Evolutionary conservation across 352 stramenopile species (phyloP).

Genomic region (Pythium monospermum): DNA sequence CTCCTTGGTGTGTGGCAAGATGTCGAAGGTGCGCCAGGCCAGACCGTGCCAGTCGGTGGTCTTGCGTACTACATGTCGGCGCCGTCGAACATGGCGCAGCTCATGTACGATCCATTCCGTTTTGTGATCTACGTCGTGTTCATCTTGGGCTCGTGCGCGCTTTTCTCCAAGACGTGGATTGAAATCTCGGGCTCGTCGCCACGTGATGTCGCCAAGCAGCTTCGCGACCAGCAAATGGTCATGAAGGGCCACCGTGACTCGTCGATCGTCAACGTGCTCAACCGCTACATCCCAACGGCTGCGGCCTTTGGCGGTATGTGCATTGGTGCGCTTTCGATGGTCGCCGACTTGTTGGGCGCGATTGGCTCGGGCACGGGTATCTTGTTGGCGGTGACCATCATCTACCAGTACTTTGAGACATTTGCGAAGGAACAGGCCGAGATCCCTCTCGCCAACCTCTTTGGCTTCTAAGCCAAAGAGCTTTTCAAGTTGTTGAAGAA

Average conservation of each 20-base stretch:
- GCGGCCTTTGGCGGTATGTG: constrained; percentile 99
- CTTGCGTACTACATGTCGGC: constrained; percentile 98
- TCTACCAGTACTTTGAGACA: constrained; percentile 99
- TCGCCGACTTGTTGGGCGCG: constrained; percentile 97
- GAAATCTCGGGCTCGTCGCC: constrained; percentile 97
- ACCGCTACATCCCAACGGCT: constrained; percentile 99
- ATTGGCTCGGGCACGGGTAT: constrained; percentile 99
- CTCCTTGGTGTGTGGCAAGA: constrained; percentile 98
- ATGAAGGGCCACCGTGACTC: constrained; percentile 99
- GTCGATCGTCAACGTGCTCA: constrained; percentile 97
- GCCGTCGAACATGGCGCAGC: constrained; percentile 93
- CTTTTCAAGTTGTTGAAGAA: too few relatives aligned
- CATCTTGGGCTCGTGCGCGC: constrained; percentile 97
- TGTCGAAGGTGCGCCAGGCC: constrained; percentile 90
- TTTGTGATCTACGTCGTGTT: constrained; percentile 99
- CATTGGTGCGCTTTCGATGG: constrained; percentile 98
- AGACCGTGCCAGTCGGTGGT: constrained; percentile 95
- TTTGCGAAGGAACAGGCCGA: constrained; percentile 93
- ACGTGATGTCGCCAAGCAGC: constrained; percentile 98
- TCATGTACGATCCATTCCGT: constrained; percentile 98
- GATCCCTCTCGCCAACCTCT: constrained; percentile 71
- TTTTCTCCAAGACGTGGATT: constrained; percentile 99
- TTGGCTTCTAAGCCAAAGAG: constrained; percentile 85
- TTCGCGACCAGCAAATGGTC: constrained; percentile 98
- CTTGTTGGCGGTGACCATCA: constrained; percentile 98